Base-by-base conservation (phyloP, 148 eudicot species). In the Suaeda aralocaspica region DNA sequence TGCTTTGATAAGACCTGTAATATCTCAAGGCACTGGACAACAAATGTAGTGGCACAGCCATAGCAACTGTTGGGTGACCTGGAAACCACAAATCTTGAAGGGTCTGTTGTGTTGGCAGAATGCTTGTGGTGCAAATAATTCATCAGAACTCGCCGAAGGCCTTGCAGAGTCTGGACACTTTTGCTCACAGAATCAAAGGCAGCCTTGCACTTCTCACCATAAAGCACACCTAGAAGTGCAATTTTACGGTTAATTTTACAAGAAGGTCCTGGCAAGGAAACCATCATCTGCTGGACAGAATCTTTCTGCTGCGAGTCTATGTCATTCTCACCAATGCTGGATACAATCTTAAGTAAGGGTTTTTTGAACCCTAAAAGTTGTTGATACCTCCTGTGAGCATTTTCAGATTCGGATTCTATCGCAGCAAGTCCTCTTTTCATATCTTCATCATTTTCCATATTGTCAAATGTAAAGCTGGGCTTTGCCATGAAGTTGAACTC, bases 241-340 rank as follows among this genome's bases (percentile, higher is more conserved):
- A 95, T 92, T 85, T 91, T 95, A 41, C 99, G 96, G 74, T 92
- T 95, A 70, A 91, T 84, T 84, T 95, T 95, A 74, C 92, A 89
- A 36, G 97, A 89, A 67, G 99, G 99, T 52, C 99, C 99, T 66
- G 99, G 99, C 78, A 95, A 78, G 69, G 99, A 95, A 70, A 95
- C 96, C 99, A 95, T 95, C 99, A 95, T 95, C 81, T 95, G 99
- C 82, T 95, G 99, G 69, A 95, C 97, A 36, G 99, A 91, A 81
- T 95, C 99, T 83, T 95, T 95, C 79, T 95, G 99, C 74, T 95
- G 99, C 10, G 99, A 89, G 76, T 95, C 99, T 84, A 95, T 91
- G 59, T 95, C 99, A 75, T 88, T 95, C 80, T 95, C 99, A 30
- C 99, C 97, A 66, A 95, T 85, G 80, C 99, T 95, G 72, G 97